A percentile compares a stretch with the other conserved stretches of the same genome.
Evolutionary conservation across 768 basidiomycete genomes (phyloP).

Genomic region (Boletus rufocinnamomeus): DNA sequence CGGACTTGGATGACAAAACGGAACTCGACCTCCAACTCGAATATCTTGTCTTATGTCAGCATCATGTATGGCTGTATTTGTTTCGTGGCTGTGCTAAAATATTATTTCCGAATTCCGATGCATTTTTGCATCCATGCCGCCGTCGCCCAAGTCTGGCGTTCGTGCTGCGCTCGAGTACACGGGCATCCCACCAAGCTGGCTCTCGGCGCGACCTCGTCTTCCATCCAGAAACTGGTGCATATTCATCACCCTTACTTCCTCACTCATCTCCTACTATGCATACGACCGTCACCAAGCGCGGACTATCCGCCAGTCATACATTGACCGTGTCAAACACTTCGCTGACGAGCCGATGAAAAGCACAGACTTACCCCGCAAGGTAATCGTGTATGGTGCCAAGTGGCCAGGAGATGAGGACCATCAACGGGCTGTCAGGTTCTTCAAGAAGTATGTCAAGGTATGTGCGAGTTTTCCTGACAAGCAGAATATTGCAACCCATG

Average conservation of each 20-base stretch:
- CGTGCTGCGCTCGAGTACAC: slow-evolving; percentile 66
- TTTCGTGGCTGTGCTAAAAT: slow-evolving; percentile 25
- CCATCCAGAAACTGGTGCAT: slow-evolving; percentile 95
- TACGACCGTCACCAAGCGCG: slow-evolving; percentile 88
- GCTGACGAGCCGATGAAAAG: slow-evolving; percentile 66
- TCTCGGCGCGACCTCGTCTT: slow-evolving; percentile 80
- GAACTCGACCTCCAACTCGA: slow-evolving; percentile 9
- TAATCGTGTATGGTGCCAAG: slow-evolving; percentile 84
- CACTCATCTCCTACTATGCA: slow-evolving; percentile 69
- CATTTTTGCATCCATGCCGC: slow-evolving; percentile 11
- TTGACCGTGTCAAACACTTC: slow-evolving; percentile 77
- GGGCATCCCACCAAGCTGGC: slow-evolving; percentile 72
- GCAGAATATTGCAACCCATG: slow-evolving; percentile 3
- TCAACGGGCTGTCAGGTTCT: slow-evolving; percentile 81
- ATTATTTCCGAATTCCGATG: slow-evolving; percentile 26
- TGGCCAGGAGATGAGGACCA: slow-evolving; percentile 97
- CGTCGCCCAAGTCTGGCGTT: slow-evolving; percentile 50
- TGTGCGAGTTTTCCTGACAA: slow-evolving; percentile 29
- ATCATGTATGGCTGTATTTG: slow-evolving; percentile 27
- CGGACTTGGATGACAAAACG: slow-evolving; percentile 19
- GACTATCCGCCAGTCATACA: slow-evolving; percentile 72
- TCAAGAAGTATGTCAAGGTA: slow-evolving; percentile 98
- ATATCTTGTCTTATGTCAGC: slow-evolving; percentile 21
- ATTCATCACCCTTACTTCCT: slow-evolving; percentile 77
- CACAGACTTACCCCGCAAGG: slow-evolving; percentile 70